Evolutionary conservation across 257 asterid species (phyloP), one percentile per base, ranked within the genome.

Genomic region (Jacaranda mimosifolia): DNA sequence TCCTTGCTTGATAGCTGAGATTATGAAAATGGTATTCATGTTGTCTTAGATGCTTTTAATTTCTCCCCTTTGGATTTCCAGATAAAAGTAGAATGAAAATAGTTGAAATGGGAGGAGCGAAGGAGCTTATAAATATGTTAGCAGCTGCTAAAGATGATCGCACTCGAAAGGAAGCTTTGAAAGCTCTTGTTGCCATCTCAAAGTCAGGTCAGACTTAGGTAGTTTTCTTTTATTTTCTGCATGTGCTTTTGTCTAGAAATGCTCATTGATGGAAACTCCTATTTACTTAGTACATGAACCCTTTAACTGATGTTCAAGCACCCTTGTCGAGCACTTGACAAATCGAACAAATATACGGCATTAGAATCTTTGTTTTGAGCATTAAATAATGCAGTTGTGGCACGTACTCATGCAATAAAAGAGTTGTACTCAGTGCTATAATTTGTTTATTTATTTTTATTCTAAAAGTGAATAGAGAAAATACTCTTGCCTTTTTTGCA

Each of bases 21-120:
- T 70, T 59, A 26, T 74, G 69, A 39, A 58, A 75, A 70, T 68
- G 64, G 42, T 66, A 63, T 70, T 57, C 6, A 6, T 12, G 70
- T 49, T 48, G 21, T 17, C 35, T 15, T 5, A 69, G 49, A 76
- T 49, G 55, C 77, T 42, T 48, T 32, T 36, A 15, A 14, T 32
- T 17, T 55, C 68, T 14, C 38, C 14, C 32, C 51, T 51, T 77
- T 79, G 19, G 69, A 75, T 74, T 65, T 60, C 51, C 87, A 95
- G 97, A 96, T 69, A 83, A 89, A 76, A 87, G 85, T 76, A 90
- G 98, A 86, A 90, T 90, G 97, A 90, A 85, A 87, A 93, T 96
- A 79, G 97, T 93, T 81, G 98, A 92, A 82, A 56, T 92, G 86
- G 98, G 99, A 63, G 99, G 97, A 55, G 93, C 86, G 62, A 79